A percentile compares a stretch with the other conserved stretches of the same genome.
These are phyloP conservation scores for Ceriops zippeliana DNA, from an alignment of 345 rosid species.

Conservation along the genomic window DNA sequence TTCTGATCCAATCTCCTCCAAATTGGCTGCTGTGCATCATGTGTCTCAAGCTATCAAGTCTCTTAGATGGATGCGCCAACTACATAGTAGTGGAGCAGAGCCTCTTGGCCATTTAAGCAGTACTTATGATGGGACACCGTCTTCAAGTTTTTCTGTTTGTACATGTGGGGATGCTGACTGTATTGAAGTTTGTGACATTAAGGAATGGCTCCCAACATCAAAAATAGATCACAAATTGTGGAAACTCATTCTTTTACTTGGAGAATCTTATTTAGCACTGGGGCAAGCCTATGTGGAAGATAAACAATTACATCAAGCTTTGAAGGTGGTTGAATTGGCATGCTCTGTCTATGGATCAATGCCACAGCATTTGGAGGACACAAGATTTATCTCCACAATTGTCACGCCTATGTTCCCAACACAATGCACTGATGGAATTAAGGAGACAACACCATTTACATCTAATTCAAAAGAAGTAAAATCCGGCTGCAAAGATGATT, in stretches of 20 bases:
- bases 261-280: constrained; percentile 86
- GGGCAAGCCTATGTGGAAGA: constrained; percentile 85
- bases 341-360: constrained; percentile 86
- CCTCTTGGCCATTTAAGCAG: constrained; percentile 25
- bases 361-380: constrained; percentile 73
- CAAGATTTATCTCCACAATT: constrained; percentile 69
- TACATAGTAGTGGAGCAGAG: constrained; percentile 52
- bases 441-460: constrained; percentile 27
- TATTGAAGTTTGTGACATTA: constrained; percentile 92
- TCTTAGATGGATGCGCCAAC: constrained; percentile 84
- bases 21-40: constrained; percentile 82
- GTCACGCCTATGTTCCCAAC: constrained; percentile 32
- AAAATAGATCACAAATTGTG: constrained; percentile 77
- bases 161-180: constrained; percentile 95
- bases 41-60: constrained; percentile 97
- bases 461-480: constrained; percentile 34
- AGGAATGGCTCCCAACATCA: constrained; percentile 90
- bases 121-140: constrained; percentile 32
- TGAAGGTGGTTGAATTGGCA: constrained; percentile 77
- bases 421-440: constrained; percentile 21
- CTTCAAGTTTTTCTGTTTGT: constrained; percentile 58
- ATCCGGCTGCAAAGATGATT: constrained; percentile 32
- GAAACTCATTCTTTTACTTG: constrained; percentile 95
- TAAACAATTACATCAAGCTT: constrained; percentile 73
- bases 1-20: constrained; percentile 64